Conservation (phyloP, 1,284 basidiomycete species). For the Boletellus deceptivus region DNA sequence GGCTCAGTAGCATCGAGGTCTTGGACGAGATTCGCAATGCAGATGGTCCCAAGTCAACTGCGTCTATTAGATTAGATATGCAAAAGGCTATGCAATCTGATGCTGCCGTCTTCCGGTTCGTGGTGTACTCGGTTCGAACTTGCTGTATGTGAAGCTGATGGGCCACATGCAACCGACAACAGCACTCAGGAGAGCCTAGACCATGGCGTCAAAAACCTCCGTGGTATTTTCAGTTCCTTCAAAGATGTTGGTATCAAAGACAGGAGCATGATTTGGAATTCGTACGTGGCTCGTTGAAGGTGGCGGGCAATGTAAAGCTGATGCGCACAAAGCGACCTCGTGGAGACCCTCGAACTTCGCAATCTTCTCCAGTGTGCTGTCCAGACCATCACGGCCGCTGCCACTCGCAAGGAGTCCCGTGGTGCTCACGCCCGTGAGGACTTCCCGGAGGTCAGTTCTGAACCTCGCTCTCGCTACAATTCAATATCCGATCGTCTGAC, state of each 20-base stretch:
- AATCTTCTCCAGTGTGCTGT: slow-evolving; percentile 95
- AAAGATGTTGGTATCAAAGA: slow-evolving; percentile 95
- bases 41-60: slow-evolving; percentile 82
- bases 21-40: slow-evolving; percentile 88
- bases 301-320: slow-evolving; percentile 5
- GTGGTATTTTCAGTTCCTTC: slow-evolving; percentile 84
- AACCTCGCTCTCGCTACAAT: not conserved
- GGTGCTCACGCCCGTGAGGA: slow-evolving; percentile 98
- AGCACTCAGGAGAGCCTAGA: slow-evolving; percentile 91
- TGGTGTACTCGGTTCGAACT: slow-evolving; percentile 3
- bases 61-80: slow-evolving; percentile 92
- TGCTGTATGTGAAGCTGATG: slow-evolving; percentile 6
- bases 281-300: slow-evolving; percentile 48
- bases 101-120: slow-evolving; percentile 84
- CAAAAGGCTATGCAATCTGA: slow-evolving; percentile 99
- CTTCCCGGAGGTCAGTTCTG: slow-evolving; percentile 71
- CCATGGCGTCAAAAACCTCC: slow-evolving; percentile 88
- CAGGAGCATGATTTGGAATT: slow-evolving; percentile 99
- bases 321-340: slow-evolving; percentile 68
- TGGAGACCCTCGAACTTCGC: slow-evolving; percentile 96
- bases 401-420: slow-evolving; percentile 94
- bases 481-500: slow-evolving; percentile 1
- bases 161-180: slow-evolving; percentile 7
- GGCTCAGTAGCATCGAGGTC: slow-evolving; percentile 83
- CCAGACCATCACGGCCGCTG: slow-evolving; percentile 94